Base-by-base conservation (phyloP, 2,329 filamentous ascomycete genomes). In the Colletotrichum incanum region DNA sequence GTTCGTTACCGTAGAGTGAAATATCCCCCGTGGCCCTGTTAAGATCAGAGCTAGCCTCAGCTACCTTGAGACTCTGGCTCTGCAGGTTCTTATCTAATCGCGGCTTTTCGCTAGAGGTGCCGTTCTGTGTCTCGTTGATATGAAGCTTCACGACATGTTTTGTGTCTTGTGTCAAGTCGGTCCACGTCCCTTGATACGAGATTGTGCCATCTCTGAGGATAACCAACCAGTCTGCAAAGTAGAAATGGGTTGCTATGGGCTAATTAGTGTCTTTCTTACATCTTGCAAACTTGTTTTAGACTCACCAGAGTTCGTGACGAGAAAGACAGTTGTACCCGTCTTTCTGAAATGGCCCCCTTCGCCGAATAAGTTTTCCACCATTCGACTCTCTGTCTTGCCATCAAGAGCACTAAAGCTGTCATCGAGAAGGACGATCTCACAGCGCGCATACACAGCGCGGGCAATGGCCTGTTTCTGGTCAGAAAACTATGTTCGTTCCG, bases 291-390 rank as follows among this genome's bases (percentile, higher is more conserved):
- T 31, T 6, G 28, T 5, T 6, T 4, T 2, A 12, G 4, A 56
- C 70, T 31, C 55, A 64, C 70, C 23, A 1, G 66, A 64, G 16
- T 59, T 52, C 1, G 65, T 54, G 7, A 65, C 50, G 18, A 76
- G 60, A 2, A 71, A 60, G 43, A 64, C 65, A 39, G 77, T 77
- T 16, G 74, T 63, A 3, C 68, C 67, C 1, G 60, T 65, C 49
- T 74, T 75, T n/a, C 39, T 75, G 41, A 76, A 64, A 3, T 76
- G 23, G 2, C 76, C 77, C 16, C 60, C 37, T 0, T 65, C 43
- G 11, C 76, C 75, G 7, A 77, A 66, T 6, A 77, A 45, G 12
- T 73, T 74, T 2, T 45, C 16, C 2, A 75, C 58, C 34, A 77
- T 64, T 0, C 26, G 70, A 18, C 50, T 54, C 8, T 74, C 72